Conservation (phyloP, 1,284 basidiomycete species). For the Fomitopsis pinicola region DNA sequence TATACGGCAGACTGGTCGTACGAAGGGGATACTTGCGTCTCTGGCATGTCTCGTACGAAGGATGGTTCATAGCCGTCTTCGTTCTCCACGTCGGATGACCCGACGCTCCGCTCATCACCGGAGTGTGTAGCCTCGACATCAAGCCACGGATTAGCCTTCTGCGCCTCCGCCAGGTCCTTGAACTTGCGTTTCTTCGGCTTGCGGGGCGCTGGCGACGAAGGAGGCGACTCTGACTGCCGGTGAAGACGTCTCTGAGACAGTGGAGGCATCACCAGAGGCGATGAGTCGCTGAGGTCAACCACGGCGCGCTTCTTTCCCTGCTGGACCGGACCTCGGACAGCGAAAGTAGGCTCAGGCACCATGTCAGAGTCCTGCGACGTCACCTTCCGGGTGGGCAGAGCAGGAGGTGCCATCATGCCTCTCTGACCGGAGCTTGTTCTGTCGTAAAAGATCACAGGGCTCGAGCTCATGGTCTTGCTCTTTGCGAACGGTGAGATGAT, state of each 20-base stretch:
- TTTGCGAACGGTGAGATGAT: neutral
- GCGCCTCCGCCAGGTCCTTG: slow-evolving; percentile 26
- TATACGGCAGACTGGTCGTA: slow-evolving; percentile 73
- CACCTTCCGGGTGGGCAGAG: slow-evolving; percentile 28
- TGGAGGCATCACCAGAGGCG: slow-evolving; percentile 33
- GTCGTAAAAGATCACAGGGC: neutral
- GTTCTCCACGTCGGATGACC: slow-evolving; percentile 53
- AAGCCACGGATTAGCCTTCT: slow-evolving; percentile 47
- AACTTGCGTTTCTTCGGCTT: slow-evolving; percentile 33
- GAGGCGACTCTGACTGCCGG: slow-evolving; percentile 25
- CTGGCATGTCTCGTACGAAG: slow-evolving; percentile 62
- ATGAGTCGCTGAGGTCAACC: slow-evolving; percentile 33
- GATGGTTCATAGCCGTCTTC: slow-evolving; percentile 67
- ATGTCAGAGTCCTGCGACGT: slow-evolving; percentile 15
- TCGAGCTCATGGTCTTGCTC: neutral
- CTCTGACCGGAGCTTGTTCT: neutral
- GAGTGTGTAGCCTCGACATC: slow-evolving; percentile 73
- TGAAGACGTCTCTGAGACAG: slow-evolving; percentile 44
- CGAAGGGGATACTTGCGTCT: slow-evolving; percentile 71
- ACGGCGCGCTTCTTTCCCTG: slow-evolving; percentile 31
- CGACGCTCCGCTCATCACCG: slow-evolving; percentile 71
- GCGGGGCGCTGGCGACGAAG: slow-evolving; percentile 20
- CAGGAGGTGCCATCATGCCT: slow-evolving; percentile 38
- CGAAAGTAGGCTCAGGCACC: slow-evolving; percentile 46
- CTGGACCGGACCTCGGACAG: slow-evolving; percentile 42